Evolutionary conservation across 1,139 yeast species (phyloP), one percentile per base, ranked within the genome.

Genomic region (Zygoascus meyerae): DNA sequence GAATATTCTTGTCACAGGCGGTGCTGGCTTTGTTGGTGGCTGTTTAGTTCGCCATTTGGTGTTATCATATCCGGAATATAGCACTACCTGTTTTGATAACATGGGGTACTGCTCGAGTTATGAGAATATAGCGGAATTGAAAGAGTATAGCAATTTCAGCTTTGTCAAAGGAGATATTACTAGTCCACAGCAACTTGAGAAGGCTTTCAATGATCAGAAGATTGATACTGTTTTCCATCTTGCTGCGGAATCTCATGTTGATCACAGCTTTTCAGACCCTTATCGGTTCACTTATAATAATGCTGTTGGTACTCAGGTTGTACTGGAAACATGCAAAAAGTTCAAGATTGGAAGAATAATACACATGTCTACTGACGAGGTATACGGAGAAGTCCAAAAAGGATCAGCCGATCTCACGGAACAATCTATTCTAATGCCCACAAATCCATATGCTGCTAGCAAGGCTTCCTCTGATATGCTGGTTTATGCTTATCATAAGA

Each of bases 321-420:
- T 79, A 28, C 63, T 79, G 12, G 83, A 79, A 57, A 66, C 69
- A 37, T 60, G 66, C 44, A 62, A 75, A 34, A 48, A 50, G 35
- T 53, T 48, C 44, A 53, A 54, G 15, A 53, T 66, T n/a, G 50
- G 55, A 14, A 39, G 58, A 11, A 67, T 78, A 43, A 50, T 79
- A 2, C 82, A 78, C 56, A 66, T 79, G 52, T 78, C 83, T 2
- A 78, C 84, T 0, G 84, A 79, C 55, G 84, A 79, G 52, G 83
- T 79, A 0, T 79, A 79, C 52, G 83, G 83, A 1, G 67, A 63
- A n/a, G 63, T 58, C 3, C 47, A 50, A 3, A 70, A 48, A 5
- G 58, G 55, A 9, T 61, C 53, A 7, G 52, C 55, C 7, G 68
- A 63, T 44, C 47, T 69, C n/a, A 55, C 59, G 7, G 81, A 76